Evolutionary conservation across 176 grass and related monocot species (phyloP).

Genomic region (Triticum timopheevii): DNA sequence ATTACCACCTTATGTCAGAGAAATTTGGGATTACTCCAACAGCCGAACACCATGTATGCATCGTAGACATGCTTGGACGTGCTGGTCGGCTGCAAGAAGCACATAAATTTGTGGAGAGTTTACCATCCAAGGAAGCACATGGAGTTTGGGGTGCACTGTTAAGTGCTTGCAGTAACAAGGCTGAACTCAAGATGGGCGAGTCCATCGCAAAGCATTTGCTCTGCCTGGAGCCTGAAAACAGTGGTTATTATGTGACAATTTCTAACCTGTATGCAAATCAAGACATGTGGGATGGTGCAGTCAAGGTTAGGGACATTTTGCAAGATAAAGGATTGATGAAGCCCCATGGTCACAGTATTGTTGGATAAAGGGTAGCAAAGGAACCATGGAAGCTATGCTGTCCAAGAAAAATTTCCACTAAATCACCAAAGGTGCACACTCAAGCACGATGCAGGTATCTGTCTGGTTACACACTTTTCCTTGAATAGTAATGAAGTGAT

Average conservation of each 20-base stretch:
- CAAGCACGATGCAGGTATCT: neutral
- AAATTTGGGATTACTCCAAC: slow-evolving; percentile 60
- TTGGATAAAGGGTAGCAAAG: slow-evolving; percentile 19
- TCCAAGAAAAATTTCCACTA: neutral
- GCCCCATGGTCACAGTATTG: slow-evolving; percentile 48
- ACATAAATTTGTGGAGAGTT: slow-evolving; percentile 50
- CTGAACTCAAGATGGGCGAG: slow-evolving; percentile 55
- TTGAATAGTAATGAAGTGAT: neutral
- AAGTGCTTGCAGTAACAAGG: slow-evolving; percentile 52
- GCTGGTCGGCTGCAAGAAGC: slow-evolving; percentile 61
- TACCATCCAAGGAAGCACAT: slow-evolving; percentile 42
- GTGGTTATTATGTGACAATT: slow-evolving; percentile 78
- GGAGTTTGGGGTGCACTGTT: slow-evolving; percentile 78
- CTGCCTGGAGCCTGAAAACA: slow-evolving; percentile 64
- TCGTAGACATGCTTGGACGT: slow-evolving; percentile 75
- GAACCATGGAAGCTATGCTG: neutral
- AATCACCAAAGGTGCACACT: too few relatives aligned
- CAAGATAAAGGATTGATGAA: slow-evolving; percentile 60
- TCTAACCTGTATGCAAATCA: slow-evolving; percentile 70
- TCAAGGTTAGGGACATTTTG: slow-evolving; percentile 54
- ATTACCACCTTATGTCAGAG: slow-evolving; percentile 69
- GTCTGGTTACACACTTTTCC: neutral
- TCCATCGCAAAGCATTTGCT: slow-evolving; percentile 58
- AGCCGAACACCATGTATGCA: slow-evolving; percentile 68
- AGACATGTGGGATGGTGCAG: slow-evolving; percentile 59